Evolutionary conservation across 2,329 filamentous ascomycete genomes (phyloP), one percentile per base, ranked within the genome.

Genomic region (Hymenoscyphus linearis): DNA sequence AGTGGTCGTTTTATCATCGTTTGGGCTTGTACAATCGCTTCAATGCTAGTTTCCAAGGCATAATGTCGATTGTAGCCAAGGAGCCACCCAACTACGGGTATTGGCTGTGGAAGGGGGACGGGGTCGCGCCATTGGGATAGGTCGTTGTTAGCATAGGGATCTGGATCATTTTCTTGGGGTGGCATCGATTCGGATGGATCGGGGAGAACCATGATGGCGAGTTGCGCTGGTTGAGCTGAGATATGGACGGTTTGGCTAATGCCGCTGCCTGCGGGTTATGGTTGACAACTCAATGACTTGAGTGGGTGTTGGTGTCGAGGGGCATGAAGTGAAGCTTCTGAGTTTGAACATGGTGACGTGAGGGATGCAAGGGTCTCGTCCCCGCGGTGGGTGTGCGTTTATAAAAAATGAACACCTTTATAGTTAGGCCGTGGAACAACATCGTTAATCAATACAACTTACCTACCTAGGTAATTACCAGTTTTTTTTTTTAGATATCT

Each of bases 151-250:
- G 59, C 56, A 55, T 72, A 72, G 9, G 69, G 65, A 57, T 73
- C 70, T 7, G 69, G 65, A 57, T 73, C 70, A 55, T 52, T 31
- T 57, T 71, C 69, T 37, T 69, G 69, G 9, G 65, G 40, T 34
- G 71, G 71, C 50, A 64, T 59, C 18, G 52, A 57, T 35, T 71
- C 68, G 47, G 64, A 67, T 37, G 64, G 52, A 58, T 66, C 66
- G 5, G 47, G 22, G 22, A 47, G 44, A 18, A 53, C 40, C 10
- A 64, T 59, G n/a, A 65, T 64, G n/a, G 18, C 10, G 4, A 4
- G n/a, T 10, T 25, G 40, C 18, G 22, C 40, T 47, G 12, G 1
- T 13, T 22, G n/a, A 47, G 40, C 40, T 12, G n/a, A 3, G 40
- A 4, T n/a, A 18, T 7, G 12, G 18, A 3, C 18, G 40, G 2